Evolutionary conservation across 1,139 yeast genomes (phyloP).

Genomic region (Tardiomyces digboiensis): DNA sequence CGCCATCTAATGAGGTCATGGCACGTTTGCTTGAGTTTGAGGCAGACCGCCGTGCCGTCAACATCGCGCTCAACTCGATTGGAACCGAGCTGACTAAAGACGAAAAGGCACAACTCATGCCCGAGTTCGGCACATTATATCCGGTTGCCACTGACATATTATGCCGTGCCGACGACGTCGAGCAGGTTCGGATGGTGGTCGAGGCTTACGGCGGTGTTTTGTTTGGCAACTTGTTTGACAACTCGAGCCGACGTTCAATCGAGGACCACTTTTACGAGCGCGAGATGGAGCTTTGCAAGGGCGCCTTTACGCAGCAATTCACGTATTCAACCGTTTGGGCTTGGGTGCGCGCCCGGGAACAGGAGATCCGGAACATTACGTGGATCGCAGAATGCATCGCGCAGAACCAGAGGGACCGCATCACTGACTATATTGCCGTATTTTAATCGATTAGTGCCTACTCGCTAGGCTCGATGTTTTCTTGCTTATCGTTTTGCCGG

Average conservation of each 20-base stretch:
- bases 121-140: conserved; percentile 70
- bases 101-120: conserved; percentile 63
- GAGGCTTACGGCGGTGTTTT: conserved; percentile 50
- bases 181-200: conserved; percentile 66
- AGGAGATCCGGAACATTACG: conserved; percentile 90
- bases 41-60: conserved; percentile 91
- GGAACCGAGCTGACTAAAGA: conserved; percentile 68
- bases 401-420: conserved; percentile 36
- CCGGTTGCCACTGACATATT: conserved; percentile 66
- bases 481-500: too few species aligned
- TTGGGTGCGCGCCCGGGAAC: conserved; percentile 93
- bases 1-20: conserved; percentile 83
- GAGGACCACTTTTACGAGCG: conserved; percentile 91
- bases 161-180: conserved; percentile 75
- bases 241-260: conserved; percentile 44
- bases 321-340: conserved; percentile 91
- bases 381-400: conserved; percentile 95
- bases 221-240: conserved; percentile 47
- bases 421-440: conserved; percentile 30
- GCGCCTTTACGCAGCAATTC: conserved; percentile 95
- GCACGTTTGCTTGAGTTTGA: conserved; percentile 68
- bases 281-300: conserved; percentile 87
- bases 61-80: conserved; percentile 83
- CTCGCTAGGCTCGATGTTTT: too few species aligned
- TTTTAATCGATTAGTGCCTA: conserved; percentile 15